These are phyloP conservation scores for Chrysosporium queenslandicum DNA, from an alignment of 2,329 filamentous ascomycete species.

Conservation along the genomic window DNA sequence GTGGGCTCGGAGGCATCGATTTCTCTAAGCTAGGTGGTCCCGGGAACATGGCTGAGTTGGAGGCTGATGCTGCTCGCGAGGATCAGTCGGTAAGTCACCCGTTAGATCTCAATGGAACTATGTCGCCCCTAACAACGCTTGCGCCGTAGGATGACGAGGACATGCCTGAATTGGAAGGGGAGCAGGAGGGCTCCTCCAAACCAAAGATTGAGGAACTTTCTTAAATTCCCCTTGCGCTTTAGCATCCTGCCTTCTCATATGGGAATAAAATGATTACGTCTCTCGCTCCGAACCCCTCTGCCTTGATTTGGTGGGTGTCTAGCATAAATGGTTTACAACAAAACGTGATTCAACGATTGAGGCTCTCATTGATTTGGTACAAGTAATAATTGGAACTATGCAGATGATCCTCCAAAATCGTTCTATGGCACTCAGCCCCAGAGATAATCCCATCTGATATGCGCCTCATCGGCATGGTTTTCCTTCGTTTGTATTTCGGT, in stretches of 20 bases:
- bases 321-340: background rate
- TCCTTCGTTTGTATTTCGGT: background rate
- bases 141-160: conserved; percentile 48
- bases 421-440: background rate
- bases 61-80: conserved; percentile 32
- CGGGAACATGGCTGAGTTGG: conserved; percentile 40
- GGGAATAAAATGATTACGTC: background rate
- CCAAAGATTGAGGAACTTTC: conserved; percentile 25
- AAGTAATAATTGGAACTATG: background rate
- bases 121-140: too few species aligned
- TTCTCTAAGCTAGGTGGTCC: conserved; percentile 80
- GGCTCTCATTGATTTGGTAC: background rate
- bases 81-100: conserved; percentile 9
- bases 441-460: background rate
- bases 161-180: conserved; percentile 67
- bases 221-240: background rate
- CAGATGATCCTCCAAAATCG: background rate
- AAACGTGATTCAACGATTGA: background rate
- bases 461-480: background rate
- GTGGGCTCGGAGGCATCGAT: conserved; percentile 67
- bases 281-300: background rate
- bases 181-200: conserved; percentile 33
- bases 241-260: background rate
- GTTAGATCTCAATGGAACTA: too few species aligned
- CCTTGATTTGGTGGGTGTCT: background rate